A percentile compares a stretch with the other conserved stretches of the same genome.
Conservation (phyloP, 2,329 filamentous ascomycete species). For the Stagonosporopsis tanaceti region DNA sequence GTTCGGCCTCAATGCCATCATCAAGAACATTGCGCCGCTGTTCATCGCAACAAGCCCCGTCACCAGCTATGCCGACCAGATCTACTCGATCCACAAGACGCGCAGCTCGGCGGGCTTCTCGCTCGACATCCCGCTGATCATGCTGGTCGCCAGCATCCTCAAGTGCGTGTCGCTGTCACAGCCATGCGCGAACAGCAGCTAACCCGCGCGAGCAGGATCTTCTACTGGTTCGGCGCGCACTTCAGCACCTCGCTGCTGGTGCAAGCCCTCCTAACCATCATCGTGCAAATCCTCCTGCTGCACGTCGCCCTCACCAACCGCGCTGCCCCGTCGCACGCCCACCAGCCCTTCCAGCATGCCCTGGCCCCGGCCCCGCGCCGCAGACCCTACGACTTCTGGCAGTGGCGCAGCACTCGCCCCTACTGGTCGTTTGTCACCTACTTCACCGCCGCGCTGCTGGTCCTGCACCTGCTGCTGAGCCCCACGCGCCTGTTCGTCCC, state of each 20-base stretch:
- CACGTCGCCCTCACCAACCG: constrained; percentile 69
- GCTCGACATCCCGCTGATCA: constrained; percentile 71
- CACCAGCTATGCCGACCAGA: constrained; percentile 72
- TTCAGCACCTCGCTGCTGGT: constrained; percentile 66
- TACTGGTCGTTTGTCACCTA: constrained; percentile 83
- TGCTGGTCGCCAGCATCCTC: constrained; percentile 70
- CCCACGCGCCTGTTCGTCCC: constrained; percentile 65
- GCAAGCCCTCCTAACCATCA: constrained; percentile 68
- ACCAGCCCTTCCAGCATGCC: constrained; percentile 68
- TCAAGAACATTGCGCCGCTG: constrained; percentile 47
- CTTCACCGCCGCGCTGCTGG: constrained; percentile 67
- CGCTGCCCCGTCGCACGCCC: constrained; percentile 51
- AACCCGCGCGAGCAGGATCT: constrained; percentile 56
- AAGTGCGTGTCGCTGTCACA: constrained; percentile 56
- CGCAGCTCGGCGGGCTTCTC: constrained; percentile 70
- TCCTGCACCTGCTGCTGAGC: constrained; percentile 72
- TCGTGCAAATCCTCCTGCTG: constrained; percentile 65
- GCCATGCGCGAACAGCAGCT: background rate
- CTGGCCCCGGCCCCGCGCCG: constrained; percentile 45
- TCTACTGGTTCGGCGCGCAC: constrained; percentile 71
- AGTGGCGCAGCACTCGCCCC: constrained; percentile 77
- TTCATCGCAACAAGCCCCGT: constrained; percentile 67
- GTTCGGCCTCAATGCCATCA: constrained; percentile 47
- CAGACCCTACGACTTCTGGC: constrained; percentile 82
- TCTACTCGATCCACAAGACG: constrained; percentile 68